These are phyloP conservation scores for Colletotrichum simmondsii DNA, from an alignment of 2,329 filamentous ascomycete species.

Conservation along the genomic window DNA sequence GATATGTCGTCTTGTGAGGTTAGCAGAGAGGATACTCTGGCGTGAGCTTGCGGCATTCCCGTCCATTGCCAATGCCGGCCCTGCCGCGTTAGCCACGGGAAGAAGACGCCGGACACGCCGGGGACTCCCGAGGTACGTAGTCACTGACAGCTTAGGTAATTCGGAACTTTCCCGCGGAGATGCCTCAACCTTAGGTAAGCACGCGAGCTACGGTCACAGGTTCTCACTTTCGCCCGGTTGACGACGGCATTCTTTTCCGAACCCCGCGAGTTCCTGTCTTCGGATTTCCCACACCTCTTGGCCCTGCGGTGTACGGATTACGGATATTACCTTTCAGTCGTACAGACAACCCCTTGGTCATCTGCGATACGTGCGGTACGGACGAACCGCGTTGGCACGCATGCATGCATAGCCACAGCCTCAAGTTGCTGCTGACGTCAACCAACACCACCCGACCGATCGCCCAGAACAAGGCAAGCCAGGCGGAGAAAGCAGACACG, in stretches of 20 bases:
- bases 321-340: not conserved
- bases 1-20: not conserved
- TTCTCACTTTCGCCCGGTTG: too few species aligned
- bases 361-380: not conserved
- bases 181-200: too few species aligned
- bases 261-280: not conserved
- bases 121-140: not conserved
- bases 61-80: not conserved
- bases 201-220: too few species aligned
- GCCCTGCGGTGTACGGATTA: not conserved
- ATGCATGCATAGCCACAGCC: not conserved
- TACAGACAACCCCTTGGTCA: not conserved
- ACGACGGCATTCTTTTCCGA: not conserved
- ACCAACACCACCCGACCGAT: not conserved
- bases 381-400: not conserved
- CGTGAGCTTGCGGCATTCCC: not conserved
- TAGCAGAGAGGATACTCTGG: not conserved
- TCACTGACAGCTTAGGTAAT: not conserved
- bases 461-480: not conserved
- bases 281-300: not conserved
- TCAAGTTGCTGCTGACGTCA: not conserved
- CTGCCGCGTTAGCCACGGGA: not conserved
- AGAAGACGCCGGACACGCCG: not conserved
- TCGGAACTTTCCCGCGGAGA: too few species aligned
- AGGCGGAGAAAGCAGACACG: not conserved